These are phyloP conservation scores for Colletotrichum aenigma DNA, from an alignment of 2,329 filamentous ascomycete genomes.

Conservation along the genomic window DNA sequence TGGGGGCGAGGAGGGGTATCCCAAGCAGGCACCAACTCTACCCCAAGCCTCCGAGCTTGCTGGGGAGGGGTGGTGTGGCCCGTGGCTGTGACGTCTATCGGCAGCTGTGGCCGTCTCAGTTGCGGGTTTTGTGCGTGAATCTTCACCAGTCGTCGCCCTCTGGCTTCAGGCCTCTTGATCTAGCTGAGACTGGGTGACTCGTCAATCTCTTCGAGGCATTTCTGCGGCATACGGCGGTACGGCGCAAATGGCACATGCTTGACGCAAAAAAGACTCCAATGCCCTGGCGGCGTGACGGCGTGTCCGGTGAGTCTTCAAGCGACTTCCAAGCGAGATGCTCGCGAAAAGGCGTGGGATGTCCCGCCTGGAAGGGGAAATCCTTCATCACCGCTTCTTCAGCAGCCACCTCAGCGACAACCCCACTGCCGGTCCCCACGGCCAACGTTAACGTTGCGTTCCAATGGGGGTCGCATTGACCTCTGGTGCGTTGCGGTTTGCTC, in stretches of 20 bases:
- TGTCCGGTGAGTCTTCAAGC: background rate
- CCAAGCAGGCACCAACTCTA: background rate
- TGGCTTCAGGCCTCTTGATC: background rate
- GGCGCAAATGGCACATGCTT: background rate
- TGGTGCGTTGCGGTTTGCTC: background rate
- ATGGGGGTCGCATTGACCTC: background rate
- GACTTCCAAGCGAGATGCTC: background rate
- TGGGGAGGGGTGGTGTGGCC: background rate
- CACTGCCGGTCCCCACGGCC: slow-evolving; percentile 1
- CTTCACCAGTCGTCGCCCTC: background rate
- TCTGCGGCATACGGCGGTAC: background rate
- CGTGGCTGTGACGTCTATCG: slow-evolving; percentile 14
- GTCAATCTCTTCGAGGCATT: slow-evolving; percentile 1
- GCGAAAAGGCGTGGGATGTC: background rate
- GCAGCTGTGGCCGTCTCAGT: slow-evolving; percentile 5
- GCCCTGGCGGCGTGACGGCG: background rate
- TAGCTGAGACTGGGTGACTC: background rate
- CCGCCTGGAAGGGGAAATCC: background rate
- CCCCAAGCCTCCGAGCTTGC: background rate
- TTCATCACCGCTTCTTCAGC: slow-evolving; percentile 13
- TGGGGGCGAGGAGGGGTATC: slow-evolving; percentile 7
- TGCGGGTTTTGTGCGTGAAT: slow-evolving; percentile 17
- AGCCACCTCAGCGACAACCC: background rate
- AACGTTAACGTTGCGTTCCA: background rate
- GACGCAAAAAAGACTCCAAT: background rate